phyloP scores from a whole-genome alignment of 2,329 filamentous ascomycete species.

The Penicillium sp. region DNA sequence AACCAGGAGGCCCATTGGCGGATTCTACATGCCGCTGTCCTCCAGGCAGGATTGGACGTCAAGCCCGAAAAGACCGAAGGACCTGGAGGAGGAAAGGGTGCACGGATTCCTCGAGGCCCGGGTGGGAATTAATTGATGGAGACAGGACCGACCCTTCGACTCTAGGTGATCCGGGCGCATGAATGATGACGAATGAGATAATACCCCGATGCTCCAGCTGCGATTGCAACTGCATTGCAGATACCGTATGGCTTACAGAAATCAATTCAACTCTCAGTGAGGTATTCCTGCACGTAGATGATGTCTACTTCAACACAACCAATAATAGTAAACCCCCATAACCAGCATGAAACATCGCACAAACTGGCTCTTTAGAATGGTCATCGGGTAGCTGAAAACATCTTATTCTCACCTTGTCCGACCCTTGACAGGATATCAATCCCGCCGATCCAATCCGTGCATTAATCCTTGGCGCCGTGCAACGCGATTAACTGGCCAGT shows the following conservation, averaged over 20 bases:
- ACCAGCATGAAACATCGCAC: neutral
- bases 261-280: neutral
- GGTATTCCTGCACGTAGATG: neutral
- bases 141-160: neutral
- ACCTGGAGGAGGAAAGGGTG: neutral
- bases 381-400: conserved; percentile 1
- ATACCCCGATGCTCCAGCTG: conserved; percentile 19
- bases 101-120: neutral
- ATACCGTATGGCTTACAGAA: conserved; percentile 4
- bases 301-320: neutral
- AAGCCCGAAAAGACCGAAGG: conserved; percentile 34
- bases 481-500: neutral
- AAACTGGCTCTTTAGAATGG: neutral
- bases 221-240: conserved; percentile 5
- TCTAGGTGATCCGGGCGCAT: neutral
- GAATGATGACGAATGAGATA: conserved; percentile 24
- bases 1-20: conserved; percentile 73
- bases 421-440: conserved; percentile 7
- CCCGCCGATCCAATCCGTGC: conserved; percentile 2
- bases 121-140: neutral
- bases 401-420: conserved; percentile 5
- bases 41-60: conserved; percentile 73
- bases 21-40: conserved; percentile 73
- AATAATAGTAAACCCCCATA: neutral
- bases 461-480: neutral